Base-by-base conservation (phyloP, 345 rosid genomes). In the Bretschneidera sinensis region DNA sequence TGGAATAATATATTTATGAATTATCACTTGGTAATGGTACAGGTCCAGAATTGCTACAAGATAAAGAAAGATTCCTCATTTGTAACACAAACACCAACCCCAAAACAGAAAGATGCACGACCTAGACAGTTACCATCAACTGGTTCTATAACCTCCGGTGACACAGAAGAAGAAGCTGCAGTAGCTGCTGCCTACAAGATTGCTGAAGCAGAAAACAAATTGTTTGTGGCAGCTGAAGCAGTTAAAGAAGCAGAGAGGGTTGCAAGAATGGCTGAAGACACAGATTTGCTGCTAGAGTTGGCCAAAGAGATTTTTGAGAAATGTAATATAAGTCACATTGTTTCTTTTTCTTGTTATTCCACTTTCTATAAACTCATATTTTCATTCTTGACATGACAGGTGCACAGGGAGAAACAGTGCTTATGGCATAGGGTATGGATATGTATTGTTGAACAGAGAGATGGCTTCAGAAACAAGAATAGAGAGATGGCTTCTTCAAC, bases 171-270 rank as follows among this genome's bases (percentile, higher is more conserved):
- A 48, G 95, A 81, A 60, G 92, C 89, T 61, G 87, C 95, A 22
- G 21, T 43, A 0, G 71, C 89, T 19, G 87, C 91, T 28, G 97
- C 95, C 6, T 77, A 70, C 71, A 81, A 77, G 67, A 61, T 87
- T 19, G 92, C 85, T 0, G 95, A 92, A 59, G 92, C 98, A 60
- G 98, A 89, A 73, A 86, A 85, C 58, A 89, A 82, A 67, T 73
- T 87, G 13, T 74, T 70, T 65, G 78, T 82, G 21, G 89, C 92
- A 23, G 87, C 79, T 54, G 82, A 76, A 75, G 87, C 95, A 59
- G 78, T 84, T 52, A 83, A 84, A 67, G 98, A 89, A 78, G 83
- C 83, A 11, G 95, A 83, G 67, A 80, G 87, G 71, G 60, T 82
- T 55, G 76, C 79, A 22, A 84, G 67, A 71, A 76, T 83, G 83